Evolutionary conservation across 2,329 filamentous ascomycete species (phyloP), one percentile per base, ranked within the genome.

Genomic region (Xylariaceae sp.): DNA sequence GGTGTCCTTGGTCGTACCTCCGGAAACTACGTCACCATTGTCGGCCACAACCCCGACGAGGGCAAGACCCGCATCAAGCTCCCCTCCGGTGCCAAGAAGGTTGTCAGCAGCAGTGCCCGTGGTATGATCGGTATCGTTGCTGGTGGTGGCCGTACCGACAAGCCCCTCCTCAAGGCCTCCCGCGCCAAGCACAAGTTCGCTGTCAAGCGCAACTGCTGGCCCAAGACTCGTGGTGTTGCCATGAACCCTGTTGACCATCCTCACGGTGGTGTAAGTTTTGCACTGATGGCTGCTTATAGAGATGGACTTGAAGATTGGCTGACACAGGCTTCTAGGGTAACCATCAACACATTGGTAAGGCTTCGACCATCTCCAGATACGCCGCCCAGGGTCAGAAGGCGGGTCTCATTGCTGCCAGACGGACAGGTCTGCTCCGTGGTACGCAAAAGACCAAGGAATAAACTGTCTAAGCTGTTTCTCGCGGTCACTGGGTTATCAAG

Each of bases 211-310:
- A 97, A 99, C 91, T 93, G 88, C 77, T 99, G 94, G 94, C 94
- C 94, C 82, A 97, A 96, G 90, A 99, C 94, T 86, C 93, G 94
- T 94, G 94, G 94, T 97, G 94, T 99, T 88, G 94, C 94, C 82
- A 99, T 99, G 94, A 99, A 99, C 85, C 94, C 94, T 75, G 94
- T 99, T 76, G 94, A 99, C 83, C 94, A 99, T 87, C 90, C 90
- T 80, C 90, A 94, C 88, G 90, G 90, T 90, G 89, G 88, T 90
- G 83, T 84, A 84, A 71, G 82, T 84, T 72, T 59, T 11, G 53
- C 53, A 55, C 53, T 52, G 58, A 13, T 15, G 6, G 3, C 13
- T 34, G 47, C 44, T 17, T n/a, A 2, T 47, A 11, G 15, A 34
- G 34, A 13, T 10, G 17, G 10, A 45, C 23, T 41, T 39, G 62